phyloP scores from a whole-genome alignment of 2,329 filamentous ascomycete species.

The Plenodomus biglobosus region DNA sequence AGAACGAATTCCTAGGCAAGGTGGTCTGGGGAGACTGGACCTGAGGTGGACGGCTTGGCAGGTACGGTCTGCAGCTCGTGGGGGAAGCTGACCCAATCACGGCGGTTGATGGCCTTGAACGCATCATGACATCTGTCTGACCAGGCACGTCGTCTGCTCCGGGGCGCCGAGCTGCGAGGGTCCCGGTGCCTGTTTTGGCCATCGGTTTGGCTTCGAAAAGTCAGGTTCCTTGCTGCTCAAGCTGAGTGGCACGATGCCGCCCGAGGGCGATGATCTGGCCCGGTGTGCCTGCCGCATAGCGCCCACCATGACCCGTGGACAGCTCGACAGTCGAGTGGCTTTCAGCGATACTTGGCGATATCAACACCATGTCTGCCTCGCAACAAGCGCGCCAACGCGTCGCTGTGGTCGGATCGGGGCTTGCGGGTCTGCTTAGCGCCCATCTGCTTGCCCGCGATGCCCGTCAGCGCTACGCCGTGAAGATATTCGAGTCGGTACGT shows the following conservation, averaged over 20 bases:
- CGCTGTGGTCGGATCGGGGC: slow-evolving; percentile 53
- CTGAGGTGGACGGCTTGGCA: background rate
- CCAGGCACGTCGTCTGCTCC: background rate
- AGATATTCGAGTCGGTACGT: slow-evolving; percentile 51
- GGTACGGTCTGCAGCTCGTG: background rate
- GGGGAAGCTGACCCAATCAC: background rate
- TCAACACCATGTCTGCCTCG: background rate
- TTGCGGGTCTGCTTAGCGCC: slow-evolving; percentile 53
- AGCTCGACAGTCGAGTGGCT: too few relatives aligned
- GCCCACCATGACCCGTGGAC: slow-evolving; percentile 5
- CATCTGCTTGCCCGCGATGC: slow-evolving; percentile 49
- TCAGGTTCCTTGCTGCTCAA: too few relatives aligned
- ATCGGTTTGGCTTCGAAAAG: too few relatives aligned
- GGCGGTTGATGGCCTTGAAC: background rate
- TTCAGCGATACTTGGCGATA: too few relatives aligned
- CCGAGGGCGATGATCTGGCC: background rate
- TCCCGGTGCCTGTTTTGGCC: too few relatives aligned
- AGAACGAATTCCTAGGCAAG: too few relatives aligned
- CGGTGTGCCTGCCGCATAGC: too few relatives aligned
- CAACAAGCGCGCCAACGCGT: slow-evolving; percentile 28
- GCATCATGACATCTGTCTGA: too few relatives aligned
- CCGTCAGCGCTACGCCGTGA: slow-evolving; percentile 46
- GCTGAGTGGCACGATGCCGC: too few relatives aligned
- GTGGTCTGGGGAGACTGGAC: too few relatives aligned
- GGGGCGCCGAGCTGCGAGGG: background rate